Percentiles rank a stretch among this genome's conserved stretches.
Conservation (phyloP, 2,329 filamentous ascomycete species). For the Fusarium chlamydosporum region DNA sequence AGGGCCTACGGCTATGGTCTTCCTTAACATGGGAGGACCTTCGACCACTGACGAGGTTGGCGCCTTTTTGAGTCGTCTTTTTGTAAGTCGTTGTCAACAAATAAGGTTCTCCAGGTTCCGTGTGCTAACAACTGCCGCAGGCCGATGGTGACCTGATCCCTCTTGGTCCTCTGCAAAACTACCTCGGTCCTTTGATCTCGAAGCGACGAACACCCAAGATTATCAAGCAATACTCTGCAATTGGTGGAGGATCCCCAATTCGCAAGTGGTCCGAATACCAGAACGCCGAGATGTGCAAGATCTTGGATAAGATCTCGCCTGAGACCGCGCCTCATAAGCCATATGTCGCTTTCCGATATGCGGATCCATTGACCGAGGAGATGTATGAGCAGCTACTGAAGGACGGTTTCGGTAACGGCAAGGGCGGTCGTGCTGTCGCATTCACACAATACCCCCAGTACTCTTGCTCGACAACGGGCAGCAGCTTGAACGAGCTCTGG, state of each 20-base stretch:
- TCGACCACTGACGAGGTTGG: conserved; percentile 89
- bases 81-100: conserved; percentile 71
- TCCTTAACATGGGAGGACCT: conserved; percentile 98
- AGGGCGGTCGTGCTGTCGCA: conserved; percentile 92
- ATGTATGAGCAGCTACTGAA: conserved; percentile 87
- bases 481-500: conserved; percentile 96
- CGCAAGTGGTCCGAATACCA: conserved; percentile 98
- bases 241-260: conserved; percentile 97
- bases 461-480: conserved; percentile 96
- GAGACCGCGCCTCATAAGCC: conserved; percentile 97
- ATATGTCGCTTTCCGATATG: conserved; percentile 97
- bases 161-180: conserved; percentile 90
- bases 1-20: conserved; percentile 97
- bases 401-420: conserved; percentile 91
- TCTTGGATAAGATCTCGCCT: conserved; percentile 90
- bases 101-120: conserved; percentile 7
- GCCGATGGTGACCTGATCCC: conserved; percentile 95
- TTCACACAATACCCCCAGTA: conserved; percentile 99
- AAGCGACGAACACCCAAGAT: conserved; percentile 94
- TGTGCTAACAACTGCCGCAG: conserved; percentile 61
- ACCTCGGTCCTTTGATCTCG: conserved; percentile 90
- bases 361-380: conserved; percentile 91
- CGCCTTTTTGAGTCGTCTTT: conserved; percentile 89
- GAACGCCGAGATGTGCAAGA: conserved; percentile 95
- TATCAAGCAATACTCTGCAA: conserved; percentile 92